Base-by-base conservation (phyloP, 2,329 filamentous ascomycete species). In the Diaporthe velutina region DNA sequence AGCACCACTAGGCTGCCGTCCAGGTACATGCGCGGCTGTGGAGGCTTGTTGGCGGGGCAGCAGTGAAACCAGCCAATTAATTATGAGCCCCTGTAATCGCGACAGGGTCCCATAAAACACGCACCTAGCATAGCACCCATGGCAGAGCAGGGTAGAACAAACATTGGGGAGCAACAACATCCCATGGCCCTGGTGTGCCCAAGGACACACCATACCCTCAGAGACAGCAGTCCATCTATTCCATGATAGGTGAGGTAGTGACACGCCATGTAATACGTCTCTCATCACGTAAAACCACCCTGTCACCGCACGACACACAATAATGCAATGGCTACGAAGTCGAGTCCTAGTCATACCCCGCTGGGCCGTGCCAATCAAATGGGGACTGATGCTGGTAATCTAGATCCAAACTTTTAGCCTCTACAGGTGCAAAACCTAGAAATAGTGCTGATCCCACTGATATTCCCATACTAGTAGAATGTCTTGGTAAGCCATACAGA, bases 21-120 rank as follows among this genome's bases (percentile, higher is more conserved):
- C 40, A 48, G 38, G 38, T 52, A 54, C 40, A 64, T 19, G 48
- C 60, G 22, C 54, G 50, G 57, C 45, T 60, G 70, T 55, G 42
- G 57, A 22, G 57, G 57, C 57, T 54, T 72, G 70, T 72, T 72
- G 70, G 48, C 70, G 25, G 57, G 70, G 70, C 57, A 72, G 70
- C 70, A 13, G n/a, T 12, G 10, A 45, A 13, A 25, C n/a, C 22
- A 35, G 57, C 57, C 70, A 64, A 64, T 64, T 22, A 33, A 1
- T 9, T 8, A 8, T 12, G 22, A 19, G 33, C 48, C 30, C 35
- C 17, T 12, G 2, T 35, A 28, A 17, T 30, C 48, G 33, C 22
- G 48, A 52, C 64, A 68, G n/a, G 64, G 64, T 35, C 64, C 64
- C 64, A 54, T 40, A 54, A 68, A 68, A 68, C 64, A 68, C 64